Percentiles rank a stretch among this genome's conserved stretches.
phyloP scores from a whole-genome alignment of 1,139 yeast species.

The Hemisphaericaspora xylofermentans region DNA sequence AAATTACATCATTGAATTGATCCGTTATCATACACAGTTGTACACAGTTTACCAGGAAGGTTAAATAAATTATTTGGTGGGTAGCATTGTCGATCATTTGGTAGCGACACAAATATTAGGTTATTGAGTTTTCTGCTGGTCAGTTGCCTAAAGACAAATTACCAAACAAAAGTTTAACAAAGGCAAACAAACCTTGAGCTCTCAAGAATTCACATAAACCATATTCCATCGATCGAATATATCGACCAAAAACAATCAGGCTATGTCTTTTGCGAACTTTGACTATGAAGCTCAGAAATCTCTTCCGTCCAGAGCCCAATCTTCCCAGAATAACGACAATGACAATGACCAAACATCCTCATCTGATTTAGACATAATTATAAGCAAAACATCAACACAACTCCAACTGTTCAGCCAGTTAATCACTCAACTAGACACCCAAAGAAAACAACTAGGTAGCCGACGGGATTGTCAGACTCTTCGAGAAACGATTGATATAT shows the following conservation, averaged over 20 bases:
- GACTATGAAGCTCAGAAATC: constrained; percentile 57
- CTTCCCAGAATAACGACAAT: not conserved
- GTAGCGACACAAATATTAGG: too few species aligned
- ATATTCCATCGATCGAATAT: too few species aligned
- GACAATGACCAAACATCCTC: constrained; percentile 6
- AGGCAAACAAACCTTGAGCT: too few species aligned
- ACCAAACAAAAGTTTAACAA: too few species aligned
- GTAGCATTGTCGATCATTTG: too few species aligned
- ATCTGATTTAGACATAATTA: constrained; percentile 33
- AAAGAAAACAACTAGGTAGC: constrained; percentile 53
- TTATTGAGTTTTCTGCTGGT: too few species aligned
- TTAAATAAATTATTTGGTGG: too few species aligned
- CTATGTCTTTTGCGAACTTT: constrained; percentile 61
- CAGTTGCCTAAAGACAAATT: too few species aligned
- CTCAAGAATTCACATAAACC: not conserved
- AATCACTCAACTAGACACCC: constrained; percentile 49
- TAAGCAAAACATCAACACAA: constrained; percentile 38
- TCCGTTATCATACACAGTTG: too few species aligned
- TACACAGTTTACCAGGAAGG: too few species aligned
- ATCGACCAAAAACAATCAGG: not conserved
- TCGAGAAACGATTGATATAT: constrained; percentile 39
- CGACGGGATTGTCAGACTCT: constrained; percentile 47
- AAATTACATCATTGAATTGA: too few species aligned
- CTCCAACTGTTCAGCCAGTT: constrained; percentile 51
- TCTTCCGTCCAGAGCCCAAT: constrained; percentile 6